These are phyloP conservation scores for Helotiales sp. DNA, from an alignment of 2,329 filamentous ascomycete species.

Conservation along the genomic window DNA sequence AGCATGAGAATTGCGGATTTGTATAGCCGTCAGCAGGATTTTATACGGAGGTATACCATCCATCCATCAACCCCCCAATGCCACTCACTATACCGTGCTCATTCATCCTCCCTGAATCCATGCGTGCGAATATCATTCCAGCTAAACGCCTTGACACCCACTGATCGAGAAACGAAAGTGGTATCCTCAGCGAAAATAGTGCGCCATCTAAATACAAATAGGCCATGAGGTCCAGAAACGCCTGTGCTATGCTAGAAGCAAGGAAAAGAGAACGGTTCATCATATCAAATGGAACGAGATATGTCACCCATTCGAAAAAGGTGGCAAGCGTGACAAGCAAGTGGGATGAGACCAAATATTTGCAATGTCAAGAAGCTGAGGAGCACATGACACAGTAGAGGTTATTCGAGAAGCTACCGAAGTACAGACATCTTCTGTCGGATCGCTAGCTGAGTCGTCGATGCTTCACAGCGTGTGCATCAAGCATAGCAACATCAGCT, in stretches of 20 bases:
- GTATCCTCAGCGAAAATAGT: constrained; percentile 4
- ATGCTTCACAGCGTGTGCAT: not conserved
- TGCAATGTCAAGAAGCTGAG: not conserved
- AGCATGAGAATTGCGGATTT: not conserved
- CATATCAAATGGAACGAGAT: not conserved
- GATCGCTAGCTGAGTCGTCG: not conserved
- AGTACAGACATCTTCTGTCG: not conserved
- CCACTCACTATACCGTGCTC: not conserved
- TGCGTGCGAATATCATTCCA: not conserved
- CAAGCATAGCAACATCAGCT: not conserved
- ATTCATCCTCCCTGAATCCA: not conserved
- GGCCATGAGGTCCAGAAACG: constrained; percentile 18
- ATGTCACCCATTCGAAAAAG: not conserved
- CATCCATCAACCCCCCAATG: not conserved
- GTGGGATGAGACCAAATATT: not conserved
- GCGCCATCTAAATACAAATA: constrained; percentile 14
- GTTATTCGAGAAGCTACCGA: not conserved
- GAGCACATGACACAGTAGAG: not conserved
- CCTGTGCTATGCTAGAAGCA: constrained; percentile 27
- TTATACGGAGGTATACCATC: not conserved
- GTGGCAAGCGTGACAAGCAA: not conserved
- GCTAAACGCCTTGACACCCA: constrained; percentile 1
- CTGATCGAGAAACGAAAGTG: not conserved
- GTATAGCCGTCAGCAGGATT: not conserved
- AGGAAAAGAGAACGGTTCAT: not conserved